These are phyloP conservation scores for Leishmania gerbilli DNA, from an alignment of 208 protist genomes.

Conservation along the genomic window DNA sequence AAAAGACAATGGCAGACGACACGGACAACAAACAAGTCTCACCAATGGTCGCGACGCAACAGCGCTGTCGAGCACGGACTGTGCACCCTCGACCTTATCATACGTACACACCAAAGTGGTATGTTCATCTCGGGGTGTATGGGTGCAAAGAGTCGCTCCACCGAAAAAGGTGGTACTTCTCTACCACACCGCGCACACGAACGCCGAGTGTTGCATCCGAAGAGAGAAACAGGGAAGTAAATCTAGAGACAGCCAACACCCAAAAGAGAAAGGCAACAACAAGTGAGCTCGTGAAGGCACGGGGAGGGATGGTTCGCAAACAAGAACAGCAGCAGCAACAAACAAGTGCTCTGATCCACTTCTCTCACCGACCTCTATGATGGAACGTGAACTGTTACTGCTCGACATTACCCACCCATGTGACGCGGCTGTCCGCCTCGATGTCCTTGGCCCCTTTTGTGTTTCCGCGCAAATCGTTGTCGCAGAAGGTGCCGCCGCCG, in stretches of 20 bases:
- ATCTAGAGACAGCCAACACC: not conserved
- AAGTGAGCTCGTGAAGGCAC: not conserved
- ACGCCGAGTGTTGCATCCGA: not conserved
- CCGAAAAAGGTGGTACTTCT: not conserved
- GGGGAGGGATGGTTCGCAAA: not conserved
- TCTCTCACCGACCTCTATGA: not conserved
- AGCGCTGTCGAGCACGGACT: no score
- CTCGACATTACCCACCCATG: constrained; percentile 71
- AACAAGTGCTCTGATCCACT: not conserved
- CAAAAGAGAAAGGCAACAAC: not conserved
- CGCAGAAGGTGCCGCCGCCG: constrained; percentile 71
- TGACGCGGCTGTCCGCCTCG: constrained; percentile 52
- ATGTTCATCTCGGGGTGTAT: not conserved
- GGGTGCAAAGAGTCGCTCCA: not conserved
- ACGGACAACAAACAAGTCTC: no score
- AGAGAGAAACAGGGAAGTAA: not conserved
- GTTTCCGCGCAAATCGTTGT: constrained; percentile 89
- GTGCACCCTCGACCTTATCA: not conserved
- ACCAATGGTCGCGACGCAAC: no score
- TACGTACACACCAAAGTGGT: not conserved
- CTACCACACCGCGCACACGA: not conserved
- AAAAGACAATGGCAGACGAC: not conserved
- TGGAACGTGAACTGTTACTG: constrained; percentile 9
- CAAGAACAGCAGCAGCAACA: not conserved
- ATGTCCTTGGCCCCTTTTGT: constrained; percentile 74